Evolutionary conservation across 2,329 filamentous ascomycete species (phyloP), one percentile per base, ranked within the genome.

Genomic region (Fusarium sarcochroum): DNA sequence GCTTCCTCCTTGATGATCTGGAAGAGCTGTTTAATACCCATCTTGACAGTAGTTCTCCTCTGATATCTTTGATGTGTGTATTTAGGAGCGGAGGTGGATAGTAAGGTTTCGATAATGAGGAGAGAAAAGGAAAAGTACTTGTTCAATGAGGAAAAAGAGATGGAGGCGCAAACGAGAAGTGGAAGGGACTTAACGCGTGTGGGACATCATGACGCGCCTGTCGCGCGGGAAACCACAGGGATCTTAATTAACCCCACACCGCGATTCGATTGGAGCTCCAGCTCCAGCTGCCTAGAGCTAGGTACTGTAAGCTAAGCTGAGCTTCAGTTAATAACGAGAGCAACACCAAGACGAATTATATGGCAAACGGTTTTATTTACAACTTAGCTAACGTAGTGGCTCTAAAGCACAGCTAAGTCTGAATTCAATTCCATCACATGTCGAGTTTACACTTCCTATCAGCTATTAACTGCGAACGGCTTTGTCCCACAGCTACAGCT

Each of bases 1-100:
- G 94, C 93, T 83, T 98, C 92, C 77, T 98, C 94, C 76, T 92
- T 91, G 81, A 96, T 93, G 79, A 96, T 91, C 70, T 89, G 86
- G 79, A 91, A 93, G 42, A 96, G 87, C 74, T 92, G 89, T 85
- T 90, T 91, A 73, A 90, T 90, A 80, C 88, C 86, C 85, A 89
- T 90, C 40, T 70, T 83, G 70, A 73, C 73, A 40, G 23, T 42
- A 47, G 7, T 45, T 58, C 58, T 55, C 44, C 58, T 60, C 35
- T 13, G n/a, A 5, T 30, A 13, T 32, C 35, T 40, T 18, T 21
- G 30, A 7, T n/a, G 9, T 6, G n/a, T 3, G 23, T 25, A 5
- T 20, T 25, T 37, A 7, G 3, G 15, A 18, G 6, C 18, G 13
- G 37, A 20, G 44, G 38, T 23, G 18, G 42, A 30, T 8, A 20